Conservation (phyloP, 768 basidiomycete genomes). For the Boletellus emodensis region DNA sequence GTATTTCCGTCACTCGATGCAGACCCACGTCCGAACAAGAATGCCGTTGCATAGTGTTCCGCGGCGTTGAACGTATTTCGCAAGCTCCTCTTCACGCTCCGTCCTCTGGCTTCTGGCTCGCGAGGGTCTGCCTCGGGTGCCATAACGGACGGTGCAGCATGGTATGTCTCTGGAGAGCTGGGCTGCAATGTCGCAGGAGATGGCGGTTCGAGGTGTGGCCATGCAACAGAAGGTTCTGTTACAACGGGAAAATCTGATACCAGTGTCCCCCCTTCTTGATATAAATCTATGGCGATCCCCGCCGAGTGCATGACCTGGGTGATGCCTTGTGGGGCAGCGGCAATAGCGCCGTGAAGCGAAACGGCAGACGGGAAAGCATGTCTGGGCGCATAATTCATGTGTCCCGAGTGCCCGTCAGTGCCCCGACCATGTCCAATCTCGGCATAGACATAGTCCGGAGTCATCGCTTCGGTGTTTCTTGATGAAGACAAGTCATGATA, state of each 20-base stretch:
- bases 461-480: constrained; percentile 52
- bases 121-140: constrained; percentile 26
- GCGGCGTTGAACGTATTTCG: constrained; percentile 67
- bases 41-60: constrained; percentile 62
- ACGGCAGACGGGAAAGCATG: constrained; percentile 21
- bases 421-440: constrained; percentile 76
- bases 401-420: constrained; percentile 23
- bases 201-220: constrained; percentile 44
- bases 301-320: constrained; percentile 36
- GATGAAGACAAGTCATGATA: constrained; percentile 48
- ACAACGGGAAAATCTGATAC: constrained; percentile 9
- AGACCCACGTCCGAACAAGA: constrained; percentile 58
- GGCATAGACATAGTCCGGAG: constrained; percentile 70
- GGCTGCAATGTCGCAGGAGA: constrained; percentile 34
- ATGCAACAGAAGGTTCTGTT: constrained; percentile 28
- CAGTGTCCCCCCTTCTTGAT: constrained; percentile 12
- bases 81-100: constrained; percentile 61
- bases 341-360: constrained; percentile 19
- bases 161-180: constrained; percentile 39
- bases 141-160: constrained; percentile 35
- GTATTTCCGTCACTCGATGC: constrained; percentile 24
- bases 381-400: constrained; percentile 17
- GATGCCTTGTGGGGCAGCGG: constrained; percentile 29
- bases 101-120: constrained; percentile 45
- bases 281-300: constrained; percentile 22